phyloP scores from a whole-genome alignment of 345 rosid species.

The Aquilaria yunnanensis region DNA sequence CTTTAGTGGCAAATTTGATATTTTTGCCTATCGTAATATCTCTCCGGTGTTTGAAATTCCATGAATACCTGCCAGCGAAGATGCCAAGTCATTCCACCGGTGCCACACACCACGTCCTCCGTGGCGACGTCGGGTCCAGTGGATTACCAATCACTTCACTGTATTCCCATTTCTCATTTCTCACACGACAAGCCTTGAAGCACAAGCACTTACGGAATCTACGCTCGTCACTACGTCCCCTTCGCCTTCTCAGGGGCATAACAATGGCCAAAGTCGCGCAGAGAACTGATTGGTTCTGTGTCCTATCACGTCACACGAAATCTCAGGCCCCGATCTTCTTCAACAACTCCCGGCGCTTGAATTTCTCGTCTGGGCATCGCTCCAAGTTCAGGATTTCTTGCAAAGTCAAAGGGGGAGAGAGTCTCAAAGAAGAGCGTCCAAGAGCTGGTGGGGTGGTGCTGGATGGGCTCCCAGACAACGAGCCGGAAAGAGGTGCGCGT shows the following conservation, averaged over 20 bases:
- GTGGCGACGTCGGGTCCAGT: slow-evolving; percentile 52
- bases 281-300: slow-evolving; percentile 30
- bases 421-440: slow-evolving; percentile 37
- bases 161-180: slow-evolving; percentile 4
- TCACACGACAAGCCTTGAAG: not conserved
- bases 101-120: slow-evolving; percentile 53
- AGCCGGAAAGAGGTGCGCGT: slow-evolving; percentile 16
- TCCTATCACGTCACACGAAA: slow-evolving; percentile 26
- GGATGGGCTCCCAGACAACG: slow-evolving; percentile 27
- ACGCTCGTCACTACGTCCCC: not conserved
- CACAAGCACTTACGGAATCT: not conserved
- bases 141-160: not conserved
- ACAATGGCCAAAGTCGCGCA: slow-evolving; percentile 52
- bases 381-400: slow-evolving; percentile 43
- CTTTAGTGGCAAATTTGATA: too few relatives aligned
- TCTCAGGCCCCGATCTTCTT: slow-evolving; percentile 28
- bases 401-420: slow-evolving; percentile 51
- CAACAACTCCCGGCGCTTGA: slow-evolving; percentile 15
- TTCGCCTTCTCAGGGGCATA: slow-evolving; percentile 7
- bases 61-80: slow-evolving; percentile 4
- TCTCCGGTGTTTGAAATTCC: too few relatives aligned
- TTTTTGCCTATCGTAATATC: too few relatives aligned
- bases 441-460: slow-evolving; percentile 20
- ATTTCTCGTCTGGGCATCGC: slow-evolving; percentile 9
- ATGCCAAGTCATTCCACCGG: slow-evolving; percentile 9